A percentile compares a stretch with the other conserved stretches of the same genome.
phyloP scores from a whole-genome alignment of 148 eudicot species.

The Silene conica region DNA sequence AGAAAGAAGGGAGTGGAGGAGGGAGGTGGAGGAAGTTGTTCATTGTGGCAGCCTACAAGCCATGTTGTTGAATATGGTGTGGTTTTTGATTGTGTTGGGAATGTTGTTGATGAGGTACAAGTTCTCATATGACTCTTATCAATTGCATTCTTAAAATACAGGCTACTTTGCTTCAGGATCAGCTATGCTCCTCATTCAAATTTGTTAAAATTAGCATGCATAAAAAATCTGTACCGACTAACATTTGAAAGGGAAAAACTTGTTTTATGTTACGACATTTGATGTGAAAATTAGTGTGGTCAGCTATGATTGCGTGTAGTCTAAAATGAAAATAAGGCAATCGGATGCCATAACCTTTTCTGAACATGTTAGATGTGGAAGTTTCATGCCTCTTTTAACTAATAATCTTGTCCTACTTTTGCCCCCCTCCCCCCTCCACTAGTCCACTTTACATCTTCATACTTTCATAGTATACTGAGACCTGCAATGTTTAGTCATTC shows the following conservation, averaged over 20 bases:
- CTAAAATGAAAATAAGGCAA: not conserved
- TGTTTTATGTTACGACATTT: not conserved
- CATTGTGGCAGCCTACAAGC: constrained; percentile 65
- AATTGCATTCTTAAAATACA: too few species aligned
- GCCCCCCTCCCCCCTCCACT: too few species aligned
- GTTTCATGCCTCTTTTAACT: not conserved
- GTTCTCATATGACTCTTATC: too few species aligned
- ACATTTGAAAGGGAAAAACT: not conserved
- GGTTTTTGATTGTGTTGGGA: constrained; percentile 49
- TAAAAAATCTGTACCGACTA: not conserved
- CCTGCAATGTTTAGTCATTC: not conserved
- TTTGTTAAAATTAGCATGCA: not conserved
- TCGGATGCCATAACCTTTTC: too few species aligned
- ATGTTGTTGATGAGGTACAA: constrained; percentile 87
- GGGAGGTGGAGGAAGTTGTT: not conserved
- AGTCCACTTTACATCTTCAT: not conserved
- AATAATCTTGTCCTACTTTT: not conserved
- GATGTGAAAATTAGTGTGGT: not conserved
- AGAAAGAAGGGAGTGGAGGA: constrained; percentile 22
- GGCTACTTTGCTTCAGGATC: not conserved
- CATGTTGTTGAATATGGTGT: constrained; percentile 90
- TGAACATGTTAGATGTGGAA: not conserved
- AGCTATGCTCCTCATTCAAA: not conserved
- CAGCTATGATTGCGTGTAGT: not conserved
- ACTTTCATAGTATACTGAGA: not conserved